Evolutionary conservation across 2,329 filamentous ascomycete genomes (phyloP).

Genomic region (Gremmenia infestans): DNA sequence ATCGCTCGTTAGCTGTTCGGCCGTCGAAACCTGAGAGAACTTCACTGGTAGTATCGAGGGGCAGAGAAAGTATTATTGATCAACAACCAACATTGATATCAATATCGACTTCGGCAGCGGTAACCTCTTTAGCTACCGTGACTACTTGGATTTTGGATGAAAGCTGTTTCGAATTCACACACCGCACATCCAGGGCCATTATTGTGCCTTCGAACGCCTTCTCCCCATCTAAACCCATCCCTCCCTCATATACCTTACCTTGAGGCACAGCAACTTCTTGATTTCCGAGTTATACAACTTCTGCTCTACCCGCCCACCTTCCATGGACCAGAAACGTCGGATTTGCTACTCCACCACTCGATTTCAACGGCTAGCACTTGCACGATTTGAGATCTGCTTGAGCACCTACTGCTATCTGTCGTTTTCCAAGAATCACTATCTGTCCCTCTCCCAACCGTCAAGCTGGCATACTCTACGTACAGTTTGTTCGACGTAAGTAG

Average conservation of each 20-base stretch:
- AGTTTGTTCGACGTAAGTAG: conserved; percentile 30
- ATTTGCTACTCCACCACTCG: not conserved
- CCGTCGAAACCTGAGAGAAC: not conserved
- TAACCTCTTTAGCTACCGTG: not conserved
- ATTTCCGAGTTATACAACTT: not conserved
- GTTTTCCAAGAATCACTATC: conserved; percentile 1
- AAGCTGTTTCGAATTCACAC: not conserved
- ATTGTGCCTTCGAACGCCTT: not conserved
- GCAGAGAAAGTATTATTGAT: not conserved
- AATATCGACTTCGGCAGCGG: not conserved
- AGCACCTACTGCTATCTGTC: not conserved
- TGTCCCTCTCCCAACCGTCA: conserved; percentile 24
- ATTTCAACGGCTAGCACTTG: not conserved
- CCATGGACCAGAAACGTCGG: conserved; percentile 11
- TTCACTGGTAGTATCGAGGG: too few relatives aligned
- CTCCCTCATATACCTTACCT: not conserved
- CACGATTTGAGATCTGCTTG: not conserved
- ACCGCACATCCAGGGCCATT: not conserved
- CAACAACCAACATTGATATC: not conserved
- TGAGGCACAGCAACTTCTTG: not conserved
- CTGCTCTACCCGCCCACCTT: not conserved
- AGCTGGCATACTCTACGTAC: conserved; percentile 33
- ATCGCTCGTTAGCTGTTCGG: conserved; percentile 1
- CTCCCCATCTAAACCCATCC: not conserved
- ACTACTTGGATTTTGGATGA: not conserved